Percentiles rank a stretch among this genome's conserved stretches.
phyloP scores from a whole-genome alignment of 805 yeast genomes.

The Lipomyces orientalis region DNA sequence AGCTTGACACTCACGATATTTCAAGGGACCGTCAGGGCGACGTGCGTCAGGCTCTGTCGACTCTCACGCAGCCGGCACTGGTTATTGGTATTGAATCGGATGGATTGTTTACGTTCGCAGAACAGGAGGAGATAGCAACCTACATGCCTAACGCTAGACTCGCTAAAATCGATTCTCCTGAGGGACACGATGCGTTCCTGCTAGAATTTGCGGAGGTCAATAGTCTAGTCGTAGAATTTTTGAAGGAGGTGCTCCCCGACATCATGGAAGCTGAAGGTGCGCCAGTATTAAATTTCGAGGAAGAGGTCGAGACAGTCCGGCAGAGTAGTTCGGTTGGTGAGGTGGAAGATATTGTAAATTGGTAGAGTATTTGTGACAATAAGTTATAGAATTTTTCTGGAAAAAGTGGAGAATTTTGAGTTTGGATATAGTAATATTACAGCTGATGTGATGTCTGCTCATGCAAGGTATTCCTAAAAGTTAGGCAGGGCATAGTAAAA shows the following conservation, averaged over 20 bases:
- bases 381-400: background rate
- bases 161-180: conserved; percentile 82
- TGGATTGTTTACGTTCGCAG: conserved; percentile 89
- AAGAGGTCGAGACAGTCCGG: conserved; percentile 52
- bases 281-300: conserved; percentile 42
- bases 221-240: conserved; percentile 68
- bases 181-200: conserved; percentile 96
- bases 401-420: background rate
- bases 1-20: conserved; percentile 93
- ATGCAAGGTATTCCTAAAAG: background rate
- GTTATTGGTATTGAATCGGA: conserved; percentile 90
- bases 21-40: conserved; percentile 71
- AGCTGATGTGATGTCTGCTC: background rate
- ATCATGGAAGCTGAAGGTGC: conserved; percentile 58
- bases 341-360: conserved; percentile 84
- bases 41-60: conserved; percentile 59
- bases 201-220: conserved; percentile 87
- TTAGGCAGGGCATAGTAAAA: conserved; percentile 6
- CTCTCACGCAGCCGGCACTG: conserved; percentile 74
- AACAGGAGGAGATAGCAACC: conserved; percentile 83
- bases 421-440: background rate
- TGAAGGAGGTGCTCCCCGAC: conserved; percentile 62
- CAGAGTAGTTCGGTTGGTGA: conserved; percentile 83
- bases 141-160: conserved; percentile 71
- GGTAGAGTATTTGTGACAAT: conserved; percentile 56